phyloP scores from a whole-genome alignment of 192 early-diverging fungal genomes.

The Podila epicladia region DNA sequence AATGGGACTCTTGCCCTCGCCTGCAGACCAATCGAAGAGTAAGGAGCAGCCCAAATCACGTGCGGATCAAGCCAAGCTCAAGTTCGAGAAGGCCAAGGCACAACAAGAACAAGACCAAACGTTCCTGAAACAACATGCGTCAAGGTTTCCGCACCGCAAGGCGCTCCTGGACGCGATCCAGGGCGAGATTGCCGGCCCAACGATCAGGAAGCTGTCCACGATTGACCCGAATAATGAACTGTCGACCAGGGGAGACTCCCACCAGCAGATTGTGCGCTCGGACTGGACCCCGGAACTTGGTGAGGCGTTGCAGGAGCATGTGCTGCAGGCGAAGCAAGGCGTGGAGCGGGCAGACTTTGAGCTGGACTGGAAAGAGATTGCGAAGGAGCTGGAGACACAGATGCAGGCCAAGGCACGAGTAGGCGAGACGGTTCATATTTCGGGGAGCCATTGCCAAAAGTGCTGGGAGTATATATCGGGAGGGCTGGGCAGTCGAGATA shows the following conservation, averaged over 20 bases:
- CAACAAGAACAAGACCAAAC: background rate
- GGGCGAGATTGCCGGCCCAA: constrained; percentile 6
- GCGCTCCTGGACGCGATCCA: constrained; percentile 3
- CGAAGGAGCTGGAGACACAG: constrained; percentile 6
- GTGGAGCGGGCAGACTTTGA: constrained; percentile 18
- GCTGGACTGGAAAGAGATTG: constrained; percentile 28
- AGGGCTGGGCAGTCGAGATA: background rate
- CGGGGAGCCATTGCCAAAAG: constrained; percentile 23
- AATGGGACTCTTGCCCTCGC: background rate
- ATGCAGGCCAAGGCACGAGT: background rate
- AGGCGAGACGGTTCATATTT: background rate
- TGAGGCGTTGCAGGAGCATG: constrained; percentile 12
- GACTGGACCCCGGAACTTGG: constrained; percentile 26
- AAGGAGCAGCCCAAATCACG: background rate
- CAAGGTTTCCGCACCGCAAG: background rate
- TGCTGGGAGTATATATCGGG: constrained; percentile 32
- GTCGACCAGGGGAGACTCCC: constrained; percentile 3
- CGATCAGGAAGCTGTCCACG: constrained; percentile 9
- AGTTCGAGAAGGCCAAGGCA: background rate
- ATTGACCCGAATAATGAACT: background rate
- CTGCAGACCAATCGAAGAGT: too few relatives aligned
- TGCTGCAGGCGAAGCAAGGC: constrained; percentile 28
- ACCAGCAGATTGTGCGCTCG: constrained; percentile 18
- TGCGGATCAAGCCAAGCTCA: background rate
- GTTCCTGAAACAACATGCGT: background rate